Evolutionary conservation across 2,329 filamentous ascomycete genomes (phyloP).

Genomic region (Chrysosporium keratinophilum): DNA sequence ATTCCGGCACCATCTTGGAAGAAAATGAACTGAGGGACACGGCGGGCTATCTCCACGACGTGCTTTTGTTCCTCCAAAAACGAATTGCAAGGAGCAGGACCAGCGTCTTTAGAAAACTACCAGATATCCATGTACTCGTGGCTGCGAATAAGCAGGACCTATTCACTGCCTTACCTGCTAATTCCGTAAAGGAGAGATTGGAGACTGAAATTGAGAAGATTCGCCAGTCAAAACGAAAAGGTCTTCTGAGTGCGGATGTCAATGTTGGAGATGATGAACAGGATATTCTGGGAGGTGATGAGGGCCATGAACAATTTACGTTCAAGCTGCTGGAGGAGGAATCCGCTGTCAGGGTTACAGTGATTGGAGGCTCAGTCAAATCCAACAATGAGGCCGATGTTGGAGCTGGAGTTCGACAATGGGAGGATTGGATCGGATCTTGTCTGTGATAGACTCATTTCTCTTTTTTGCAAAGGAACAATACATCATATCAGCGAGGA

Average conservation of each 20-base stretch:
- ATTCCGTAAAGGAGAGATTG: constrained; percentile 61
- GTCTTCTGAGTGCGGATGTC: constrained; percentile 71
- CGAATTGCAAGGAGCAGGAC: constrained; percentile 27
- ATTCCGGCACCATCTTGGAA: constrained; percentile 56
- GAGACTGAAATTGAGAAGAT: constrained; percentile 75
- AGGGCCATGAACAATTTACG: constrained; percentile 63
- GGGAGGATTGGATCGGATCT: constrained; percentile 84
- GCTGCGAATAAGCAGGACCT: constrained; percentile 94
- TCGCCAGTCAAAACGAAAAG: constrained; percentile 64
- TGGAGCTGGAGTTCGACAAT: constrained; percentile 63
- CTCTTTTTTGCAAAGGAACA: neutral
- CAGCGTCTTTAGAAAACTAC: constrained; percentile 39
- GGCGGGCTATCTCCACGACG: constrained; percentile 77
- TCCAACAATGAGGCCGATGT: constrained; percentile 44
- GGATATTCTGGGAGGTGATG: constrained; percentile 75
- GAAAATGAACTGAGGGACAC: constrained; percentile 52
- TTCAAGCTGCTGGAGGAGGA: constrained; percentile 75
- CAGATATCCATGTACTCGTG: constrained; percentile 62
- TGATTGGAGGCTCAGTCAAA: constrained; percentile 59
- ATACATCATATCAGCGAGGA: too few relatives aligned
- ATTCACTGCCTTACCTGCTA: constrained; percentile 78
- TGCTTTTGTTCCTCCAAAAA: constrained; percentile 74
- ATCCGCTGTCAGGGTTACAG: constrained; percentile 62
- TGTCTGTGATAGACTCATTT: constrained; percentile 45
- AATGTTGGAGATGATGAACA: constrained; percentile 52